Base-by-base conservation (phyloP, 768 basidiomycete genomes). In the Russula dissimulans region DNA sequence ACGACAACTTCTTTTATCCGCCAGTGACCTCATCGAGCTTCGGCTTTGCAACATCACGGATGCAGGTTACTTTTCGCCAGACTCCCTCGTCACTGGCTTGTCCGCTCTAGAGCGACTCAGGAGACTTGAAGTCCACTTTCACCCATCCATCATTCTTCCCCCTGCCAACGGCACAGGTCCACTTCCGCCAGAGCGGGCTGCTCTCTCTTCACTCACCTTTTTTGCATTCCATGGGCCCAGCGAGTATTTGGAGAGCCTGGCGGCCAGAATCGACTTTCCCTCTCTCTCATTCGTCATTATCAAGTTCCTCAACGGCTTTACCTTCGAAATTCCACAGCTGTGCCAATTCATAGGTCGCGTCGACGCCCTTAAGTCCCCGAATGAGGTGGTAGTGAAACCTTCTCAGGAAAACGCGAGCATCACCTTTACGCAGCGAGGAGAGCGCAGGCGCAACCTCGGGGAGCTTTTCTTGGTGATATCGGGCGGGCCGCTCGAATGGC, bases 171-270 rank as follows among this genome's bases (percentile, higher is more conserved):
- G 26, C n/a, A 15, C n/a, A 17, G 1, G 14, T 10, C 26, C 22
- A 10, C 34, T 22, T 3, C 18, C 22, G 31, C 22, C 12, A 15
- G 7, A 47, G 12, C 26, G 17, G 5, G 15, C 38, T 17, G 4
- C 49, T 22, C 49, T 51, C 36, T 36, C 36, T 9, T 51, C 43
- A 4, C 54, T 61, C 48, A 17, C 3, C 4, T 1, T 10, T 14
- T 5, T 61, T 15, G 5, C n/a, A 1, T 61, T 61, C n/a, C 29
- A n/a, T 4, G 54, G 60, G 3, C 9, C 29, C 14, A 50, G 29
- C 38, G 60, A 61, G 9, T 56, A 56, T 41, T n/a, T 61, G 4
- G 60, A 61, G 32, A 29, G 7, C n/a, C 14, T 61, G 5, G 42
- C 46, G 29, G 34, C 54, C 0, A 49, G 49, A 45, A 45, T 56